Base-by-base conservation (phyloP, 2,329 filamentous ascomycete genomes). In the Aureobasidium mangrovei region DNA sequence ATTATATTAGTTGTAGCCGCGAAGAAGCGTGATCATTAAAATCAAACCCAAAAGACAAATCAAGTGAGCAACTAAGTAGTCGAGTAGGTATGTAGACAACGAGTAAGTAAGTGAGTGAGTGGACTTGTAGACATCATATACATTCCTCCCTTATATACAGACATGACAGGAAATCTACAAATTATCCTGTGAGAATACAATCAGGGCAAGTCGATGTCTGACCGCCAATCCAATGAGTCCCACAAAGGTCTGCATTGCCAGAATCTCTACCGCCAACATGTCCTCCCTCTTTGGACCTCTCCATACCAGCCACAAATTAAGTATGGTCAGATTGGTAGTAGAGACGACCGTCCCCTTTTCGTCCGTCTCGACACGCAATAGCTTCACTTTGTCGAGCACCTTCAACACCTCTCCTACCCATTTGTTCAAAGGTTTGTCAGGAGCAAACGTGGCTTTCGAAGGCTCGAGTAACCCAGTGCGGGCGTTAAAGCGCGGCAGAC, bases 221-320 rank as follows among this genome's bases (percentile, higher is more conserved):
- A 90, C 81, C 65, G 95, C 88, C 57, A 98, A 73, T 24, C 91
- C 93, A 40, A 88, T 72, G n/a, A 94, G 68, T 6, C 93, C 93
- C 58, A 86, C 80, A 4, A 77, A 69, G 12, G 81, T 74, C 75
- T 98, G 93, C 70, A 96, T 79, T n/a, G 73, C 72, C 43, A 93
- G 79, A 57, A 98, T 78, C 68, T 93, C 88, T 65, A 82, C 74
- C 28, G 89, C 88, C 53, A 98, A 76, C 43, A 81, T 78, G 70
- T 95, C 87, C 69, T 98, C 93, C 58, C 87, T 81, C 77, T 95
- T 80, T 2, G 93, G 91, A 0, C 93, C 93, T 67, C 91, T 85
- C 88, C 90, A 95, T 49, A 97, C 88, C 58, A 98, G 76, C 91
- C 91, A 98, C 54, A 98, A 78, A 67, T 98, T 98, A 61, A 98